Conservation (phyloP, 139 green algal genomes). For the Volvox africanus region DNA sequence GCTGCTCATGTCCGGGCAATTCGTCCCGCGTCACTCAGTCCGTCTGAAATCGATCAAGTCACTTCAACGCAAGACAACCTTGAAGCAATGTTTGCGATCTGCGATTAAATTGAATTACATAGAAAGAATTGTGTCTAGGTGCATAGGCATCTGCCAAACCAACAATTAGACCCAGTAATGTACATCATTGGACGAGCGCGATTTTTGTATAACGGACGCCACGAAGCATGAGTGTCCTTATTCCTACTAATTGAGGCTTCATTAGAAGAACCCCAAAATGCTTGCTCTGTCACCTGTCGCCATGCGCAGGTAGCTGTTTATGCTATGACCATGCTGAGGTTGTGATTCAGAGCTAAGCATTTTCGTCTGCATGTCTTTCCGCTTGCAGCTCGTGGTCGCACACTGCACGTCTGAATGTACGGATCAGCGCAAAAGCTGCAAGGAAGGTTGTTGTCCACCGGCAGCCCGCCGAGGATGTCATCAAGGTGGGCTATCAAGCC, state of each 20-base stretch:
- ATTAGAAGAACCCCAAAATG: not conserved
- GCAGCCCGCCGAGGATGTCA: conserved; percentile 29
- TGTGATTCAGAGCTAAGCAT: not conserved
- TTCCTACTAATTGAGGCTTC: too few species aligned
- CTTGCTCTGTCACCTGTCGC: not conserved
- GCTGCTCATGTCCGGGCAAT: conserved; percentile 4
- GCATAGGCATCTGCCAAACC: too few species aligned
- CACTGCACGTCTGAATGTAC: not conserved
- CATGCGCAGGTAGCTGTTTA: not conserved
- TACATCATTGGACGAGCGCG: too few species aligned
- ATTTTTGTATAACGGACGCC: too few species aligned
- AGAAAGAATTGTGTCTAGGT: too few species aligned
- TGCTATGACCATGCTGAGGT: not conserved
- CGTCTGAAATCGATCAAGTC: too few species aligned
- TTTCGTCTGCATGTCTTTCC: not conserved
- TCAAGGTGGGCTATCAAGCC: conserved; percentile 4
- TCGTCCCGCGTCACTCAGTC: too few species aligned
- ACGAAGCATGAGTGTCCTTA: too few species aligned
- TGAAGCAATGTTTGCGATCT: too few species aligned
- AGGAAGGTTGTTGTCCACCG: conserved; percentile 12
- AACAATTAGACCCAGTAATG: too few species aligned
- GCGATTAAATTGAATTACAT: too few species aligned
- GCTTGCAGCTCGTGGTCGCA: not conserved
- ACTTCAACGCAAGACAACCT: too few species aligned
- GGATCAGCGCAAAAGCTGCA: not conserved